Base-by-base conservation (phyloP, 192 early-diverging fungal genomes). In the Mortierella hygrophila region DNA sequence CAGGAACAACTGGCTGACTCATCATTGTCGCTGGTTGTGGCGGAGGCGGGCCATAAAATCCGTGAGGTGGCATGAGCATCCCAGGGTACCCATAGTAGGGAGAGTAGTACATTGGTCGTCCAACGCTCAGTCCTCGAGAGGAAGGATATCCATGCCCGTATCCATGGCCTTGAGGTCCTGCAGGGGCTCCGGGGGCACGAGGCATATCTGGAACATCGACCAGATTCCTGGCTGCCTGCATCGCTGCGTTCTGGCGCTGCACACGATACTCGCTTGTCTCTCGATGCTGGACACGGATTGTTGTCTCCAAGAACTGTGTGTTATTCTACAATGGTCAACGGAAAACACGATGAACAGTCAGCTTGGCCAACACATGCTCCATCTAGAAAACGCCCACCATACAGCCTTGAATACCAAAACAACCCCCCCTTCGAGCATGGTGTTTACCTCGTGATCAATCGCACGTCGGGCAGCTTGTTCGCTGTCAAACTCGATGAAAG, bases 401-500 rank as follows among this genome's bases (percentile, higher is more conserved):
- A 2, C 18, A 52, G 26, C 49, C 8, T 40, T 32, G 18, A 32
- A 63, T 47, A 47, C n/a, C 38, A 65, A 82, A 44, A 35, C 6
- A 68, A 15, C 38, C 8, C 11, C 8, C 11, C 8, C 10, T 1
- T 0, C 2, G 11, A 4, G 0, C 16, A 70, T 23, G 3, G 10
- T 44, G 70, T 69, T 47, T 85, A 89, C 93, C 85, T 94, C 93
- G 6, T 83, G 40, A 10, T 89, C 87, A 78, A 95, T 92, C 0
- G 93, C 94, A 3, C 72, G 21, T 23, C 78, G 75, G 4, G 93
- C 89, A 38, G 88, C 79, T 18, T 79, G 78, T 55, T 92, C 92
- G 35, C 91, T 76, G 13, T 77, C 75, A 80, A 83, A 95, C 37
- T 91, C 90, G 49, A 95, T 90, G 75, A 95, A 95, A 1, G 94